Conservation (phyloP, 2,329 filamentous ascomycete genomes). For the Catunica adiposa region DNA sequence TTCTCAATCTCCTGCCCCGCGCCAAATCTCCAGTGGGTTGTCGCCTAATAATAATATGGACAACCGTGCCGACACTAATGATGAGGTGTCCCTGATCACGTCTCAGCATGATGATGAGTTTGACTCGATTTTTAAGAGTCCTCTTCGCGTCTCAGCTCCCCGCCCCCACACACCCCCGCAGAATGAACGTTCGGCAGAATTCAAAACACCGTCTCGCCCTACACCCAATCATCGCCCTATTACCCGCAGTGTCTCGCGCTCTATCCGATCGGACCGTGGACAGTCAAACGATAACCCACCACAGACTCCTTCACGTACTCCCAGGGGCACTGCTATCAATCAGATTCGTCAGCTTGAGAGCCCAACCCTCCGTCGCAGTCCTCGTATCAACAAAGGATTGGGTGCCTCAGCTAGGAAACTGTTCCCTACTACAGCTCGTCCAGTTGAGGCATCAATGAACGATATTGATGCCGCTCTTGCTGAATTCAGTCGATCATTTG, state of each 20-base stretch:
- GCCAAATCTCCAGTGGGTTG: constrained; percentile 23
- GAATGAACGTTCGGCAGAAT: constrained; percentile 29
- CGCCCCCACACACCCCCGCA: constrained; percentile 34
- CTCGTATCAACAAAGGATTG: constrained; percentile 19
- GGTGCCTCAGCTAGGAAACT: neutral
- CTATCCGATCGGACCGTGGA: constrained; percentile 31
- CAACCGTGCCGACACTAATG: constrained; percentile 17
- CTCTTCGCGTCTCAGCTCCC: constrained; percentile 18
- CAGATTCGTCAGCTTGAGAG: constrained; percentile 19
- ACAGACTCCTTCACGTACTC: constrained; percentile 32
- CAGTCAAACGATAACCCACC: constrained; percentile 31
- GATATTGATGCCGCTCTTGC: constrained; percentile 14
- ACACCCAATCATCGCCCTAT: constrained; percentile 44
- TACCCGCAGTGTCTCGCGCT: constrained; percentile 43
- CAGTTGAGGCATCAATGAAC: constrained; percentile 11
- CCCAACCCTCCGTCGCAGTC: constrained; percentile 27
- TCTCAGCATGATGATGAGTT: constrained; percentile 24
- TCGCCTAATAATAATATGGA: constrained; percentile 41
- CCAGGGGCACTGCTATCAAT: constrained; percentile 20
- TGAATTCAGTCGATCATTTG: constrained; percentile 11
- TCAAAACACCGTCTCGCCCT: constrained; percentile 48
- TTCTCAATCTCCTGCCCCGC: neutral
- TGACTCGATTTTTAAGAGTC: constrained; percentile 50
- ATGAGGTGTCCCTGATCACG: constrained; percentile 21
- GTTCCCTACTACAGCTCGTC: neutral